These are phyloP conservation scores for Suillus brevipes DNA, from an alignment of 768 basidiomycete genomes.

Conservation along the genomic window DNA sequence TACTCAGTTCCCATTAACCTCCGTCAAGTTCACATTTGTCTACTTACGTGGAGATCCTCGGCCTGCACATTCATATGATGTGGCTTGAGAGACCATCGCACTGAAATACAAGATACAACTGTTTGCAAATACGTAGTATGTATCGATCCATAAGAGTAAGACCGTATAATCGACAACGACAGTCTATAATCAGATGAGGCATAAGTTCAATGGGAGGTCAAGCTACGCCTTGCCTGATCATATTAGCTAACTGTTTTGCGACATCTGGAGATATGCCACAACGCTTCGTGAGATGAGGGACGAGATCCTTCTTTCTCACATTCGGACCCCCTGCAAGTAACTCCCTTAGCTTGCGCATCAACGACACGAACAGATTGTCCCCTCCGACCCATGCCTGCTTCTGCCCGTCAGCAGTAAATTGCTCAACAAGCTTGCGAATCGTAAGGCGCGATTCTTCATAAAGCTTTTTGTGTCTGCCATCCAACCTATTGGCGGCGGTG, in stretches of 20 bases:
- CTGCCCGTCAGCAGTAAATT: conserved; percentile 1
- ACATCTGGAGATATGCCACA: conserved; percentile 24
- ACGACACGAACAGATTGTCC: conserved; percentile 15
- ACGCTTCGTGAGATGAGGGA: conserved; percentile 28
- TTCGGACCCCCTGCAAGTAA: conserved; percentile 18
- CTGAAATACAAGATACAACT: not conserved
- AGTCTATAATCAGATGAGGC: not conserved
- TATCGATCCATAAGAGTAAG: not conserved
- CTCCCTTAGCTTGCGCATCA: conserved; percentile 28
- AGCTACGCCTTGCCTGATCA: not conserved
- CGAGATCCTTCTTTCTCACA: conserved; percentile 23
- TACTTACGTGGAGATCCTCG: not conserved
- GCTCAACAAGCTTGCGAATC: conserved; percentile 17
- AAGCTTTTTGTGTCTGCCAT: conserved; percentile 21
- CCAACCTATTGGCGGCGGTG: conserved; percentile 26
- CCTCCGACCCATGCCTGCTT: not conserved
- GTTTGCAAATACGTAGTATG: not conserved
- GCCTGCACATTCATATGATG: not conserved
- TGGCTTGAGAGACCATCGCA: not conserved
- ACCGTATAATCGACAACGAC: not conserved
- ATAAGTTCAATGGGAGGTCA: not conserved
- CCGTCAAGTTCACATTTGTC: not conserved
- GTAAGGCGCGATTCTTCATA: conserved; percentile 24
- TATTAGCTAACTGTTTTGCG: conserved; percentile 9
- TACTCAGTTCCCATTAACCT: not conserved